Base-by-base conservation (phyloP, 176 grass and related monocot species). In the Coix lacrymajobi region DNA sequence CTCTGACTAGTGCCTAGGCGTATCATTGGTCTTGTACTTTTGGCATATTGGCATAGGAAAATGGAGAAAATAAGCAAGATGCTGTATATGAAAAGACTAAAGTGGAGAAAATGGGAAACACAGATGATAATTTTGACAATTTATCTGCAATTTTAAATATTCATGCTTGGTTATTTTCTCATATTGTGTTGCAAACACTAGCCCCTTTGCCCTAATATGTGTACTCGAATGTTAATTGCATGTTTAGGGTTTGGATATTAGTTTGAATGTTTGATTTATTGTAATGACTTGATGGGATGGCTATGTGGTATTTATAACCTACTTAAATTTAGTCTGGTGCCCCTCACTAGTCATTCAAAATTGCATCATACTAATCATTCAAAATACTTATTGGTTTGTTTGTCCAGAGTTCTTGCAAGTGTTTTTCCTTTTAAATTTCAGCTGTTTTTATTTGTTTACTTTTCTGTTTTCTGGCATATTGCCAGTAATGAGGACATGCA, bases 201-300 rank as follows among this genome's bases (percentile, higher is more conserved):
- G 25, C 34, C 43, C 16, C 66, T 44, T 79, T 79, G 19, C 33
- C 54, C 11, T 37, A 22, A 38, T 57, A 63, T 25, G 78, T 51
- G 78, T 51, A 31, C 36, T 40, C 28, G 73, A 6, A 26, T 49
- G 7, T 30, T 54, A 14, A 2, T 66, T 57, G 28, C 11, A 56
- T 38, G 57, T 56, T 43, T 64, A 29, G 31, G 67, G 15, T 83
- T 70, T 62, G 20, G 8, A 34, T 88, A 43, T 56, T 88, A 3
- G 30, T 33, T 54, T 81, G n/a, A 61, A 62, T 57, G 30, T 33
- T 54, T 81, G n/a, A 61, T 70, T 57, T 17, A 38, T 77, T 40
- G 7, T 40, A 46, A 51, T 68, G 44, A 57, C 80, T 85, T 49
- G 28, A 15, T 61, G 14, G 76, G 48, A 84, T 85, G 10, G 32